phyloP scores from a whole-genome alignment of 257 asterid genomes.

The Ilex aquifolium region DNA sequence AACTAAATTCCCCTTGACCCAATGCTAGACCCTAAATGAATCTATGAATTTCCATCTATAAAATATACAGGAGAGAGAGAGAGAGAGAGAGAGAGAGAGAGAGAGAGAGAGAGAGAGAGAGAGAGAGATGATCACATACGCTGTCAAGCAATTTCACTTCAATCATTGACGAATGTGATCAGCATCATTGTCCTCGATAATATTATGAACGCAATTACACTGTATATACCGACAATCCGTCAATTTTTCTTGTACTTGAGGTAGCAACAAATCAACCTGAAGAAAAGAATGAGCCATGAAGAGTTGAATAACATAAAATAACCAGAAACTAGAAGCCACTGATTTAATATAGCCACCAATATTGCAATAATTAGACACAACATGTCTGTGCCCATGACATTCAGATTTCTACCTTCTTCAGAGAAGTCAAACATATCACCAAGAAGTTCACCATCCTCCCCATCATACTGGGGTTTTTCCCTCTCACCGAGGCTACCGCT shows the following conservation, averaged over 20 bases:
- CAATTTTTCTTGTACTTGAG: too few species aligned
- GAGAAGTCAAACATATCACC: slow-evolving; percentile 7
- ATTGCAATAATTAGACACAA: neutral
- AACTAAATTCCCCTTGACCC: neutral
- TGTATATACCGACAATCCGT: neutral
- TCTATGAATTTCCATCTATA: neutral
- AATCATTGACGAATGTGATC: too few species aligned
- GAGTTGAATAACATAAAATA: neutral
- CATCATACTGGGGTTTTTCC: slow-evolving; percentile 8
- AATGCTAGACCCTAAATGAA: neutral
- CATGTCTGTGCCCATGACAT: neutral
- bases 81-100: neutral
- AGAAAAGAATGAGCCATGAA: neutral
- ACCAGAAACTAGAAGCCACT: neutral
- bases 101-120: neutral
- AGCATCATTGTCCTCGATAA: too few species aligned
- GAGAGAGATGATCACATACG: neutral
- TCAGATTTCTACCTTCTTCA: slow-evolving; percentile 7
- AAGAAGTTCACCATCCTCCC: slow-evolving; percentile 2
- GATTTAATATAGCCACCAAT: neutral
- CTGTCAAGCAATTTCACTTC: too few species aligned
- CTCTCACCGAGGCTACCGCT: neutral
- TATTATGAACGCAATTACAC: neutral
- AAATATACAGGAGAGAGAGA: neutral
- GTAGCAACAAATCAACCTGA: neutral